A percentile compares a stretch with the other conserved stretches of the same genome.
These are phyloP conservation scores for Lasiodiplodia hormozganensis DNA, from an alignment of 2,329 filamentous ascomycete species.

Conservation along the genomic window DNA sequence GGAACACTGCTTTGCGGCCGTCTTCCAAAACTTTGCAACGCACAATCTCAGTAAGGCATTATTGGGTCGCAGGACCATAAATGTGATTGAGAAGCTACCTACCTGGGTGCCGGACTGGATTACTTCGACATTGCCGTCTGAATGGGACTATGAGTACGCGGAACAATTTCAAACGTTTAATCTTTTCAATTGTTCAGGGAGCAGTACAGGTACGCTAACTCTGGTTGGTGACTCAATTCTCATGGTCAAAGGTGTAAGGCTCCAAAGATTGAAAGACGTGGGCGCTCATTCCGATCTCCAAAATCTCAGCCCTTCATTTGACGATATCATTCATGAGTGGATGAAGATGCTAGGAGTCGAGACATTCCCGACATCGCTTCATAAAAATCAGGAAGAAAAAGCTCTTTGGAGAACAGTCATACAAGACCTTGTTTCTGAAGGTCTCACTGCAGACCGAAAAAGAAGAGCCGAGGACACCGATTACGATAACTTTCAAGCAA, in stretches of 20 bases:
- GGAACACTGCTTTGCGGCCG: not conserved
- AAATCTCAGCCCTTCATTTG: not conserved
- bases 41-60: not conserved
- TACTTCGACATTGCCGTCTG: not conserved
- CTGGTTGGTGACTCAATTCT: no score
- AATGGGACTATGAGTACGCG: not conserved
- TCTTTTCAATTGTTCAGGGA: not conserved
- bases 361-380: not conserved
- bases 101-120: constrained; percentile 6
- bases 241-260: no score
- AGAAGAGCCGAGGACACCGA: not conserved
- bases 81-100: not conserved
- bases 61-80: not conserved
- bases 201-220: not conserved
- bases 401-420: not conserved
- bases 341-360: not conserved
- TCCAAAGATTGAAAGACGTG: no score
- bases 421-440: not conserved
- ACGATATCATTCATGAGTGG: not conserved
- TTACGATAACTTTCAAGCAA: not conserved
- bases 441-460: accelerated
- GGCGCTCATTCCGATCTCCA: no score
- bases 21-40: not conserved
- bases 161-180: not conserved
- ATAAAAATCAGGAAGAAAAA: not conserved